These are phyloP conservation scores for Aspergillus chevalieri DNA, from an alignment of 2,329 filamentous ascomycete genomes.

Conservation along the genomic window DNA sequence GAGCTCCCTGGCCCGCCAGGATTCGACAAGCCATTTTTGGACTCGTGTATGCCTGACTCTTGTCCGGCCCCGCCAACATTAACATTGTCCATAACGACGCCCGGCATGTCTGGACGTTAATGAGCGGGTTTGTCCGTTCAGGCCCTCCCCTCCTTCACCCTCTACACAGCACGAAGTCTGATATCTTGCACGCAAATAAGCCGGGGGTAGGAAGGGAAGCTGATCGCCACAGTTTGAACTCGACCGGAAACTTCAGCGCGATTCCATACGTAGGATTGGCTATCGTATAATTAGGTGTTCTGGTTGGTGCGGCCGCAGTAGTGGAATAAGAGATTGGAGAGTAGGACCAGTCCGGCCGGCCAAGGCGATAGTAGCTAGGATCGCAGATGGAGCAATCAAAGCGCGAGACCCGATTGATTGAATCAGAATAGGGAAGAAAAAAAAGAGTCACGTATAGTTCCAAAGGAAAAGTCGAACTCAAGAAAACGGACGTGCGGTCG, in stretches of 20 bases:
- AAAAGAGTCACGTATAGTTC: neutral
- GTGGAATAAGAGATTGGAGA: neutral
- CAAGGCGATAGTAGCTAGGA: neutral
- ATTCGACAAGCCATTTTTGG: constrained; percentile 19
- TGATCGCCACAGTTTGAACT: constrained; percentile 11
- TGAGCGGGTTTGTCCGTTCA: constrained; percentile 9
- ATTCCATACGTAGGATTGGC: constrained; percentile 24
- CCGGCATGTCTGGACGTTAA: constrained; percentile 32
- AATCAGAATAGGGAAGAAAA: neutral
- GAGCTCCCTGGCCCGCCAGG: constrained; percentile 12
- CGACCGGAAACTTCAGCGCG: constrained; percentile 13
- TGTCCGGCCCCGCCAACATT: constrained; percentile 22
- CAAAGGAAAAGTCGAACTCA: neutral
- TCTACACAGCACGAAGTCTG: constrained; percentile 21
- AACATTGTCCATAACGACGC: constrained; percentile 37
- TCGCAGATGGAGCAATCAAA: neutral
- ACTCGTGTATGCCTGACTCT: constrained; percentile 16
- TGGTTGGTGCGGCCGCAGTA: neutral
- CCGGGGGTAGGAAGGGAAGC: constrained; percentile 22
- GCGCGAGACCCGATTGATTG: neutral
- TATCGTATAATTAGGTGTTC: neutral
- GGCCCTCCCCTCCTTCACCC: constrained; percentile 25
- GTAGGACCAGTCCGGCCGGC: neutral
- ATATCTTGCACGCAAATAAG: constrained; percentile 12
- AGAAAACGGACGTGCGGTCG: neutral